Evolutionary conservation across 371 early-diverging fungal genomes (phyloP).

Genomic region (Haplosporangium sp.): DNA sequence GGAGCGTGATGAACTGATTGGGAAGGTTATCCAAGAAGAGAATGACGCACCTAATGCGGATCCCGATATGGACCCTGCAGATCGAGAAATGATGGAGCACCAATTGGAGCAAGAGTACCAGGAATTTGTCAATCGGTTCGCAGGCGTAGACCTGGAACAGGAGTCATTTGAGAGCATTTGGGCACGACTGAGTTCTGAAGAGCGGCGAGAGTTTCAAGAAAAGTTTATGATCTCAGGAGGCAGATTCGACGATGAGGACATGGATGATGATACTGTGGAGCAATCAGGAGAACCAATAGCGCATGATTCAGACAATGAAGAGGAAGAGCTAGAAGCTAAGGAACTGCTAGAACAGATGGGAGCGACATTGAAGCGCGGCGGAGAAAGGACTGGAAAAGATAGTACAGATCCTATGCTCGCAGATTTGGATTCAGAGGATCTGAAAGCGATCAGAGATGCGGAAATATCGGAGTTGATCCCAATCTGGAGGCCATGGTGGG

Average conservation of each 20-base stretch:
- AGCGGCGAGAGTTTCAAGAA: constrained; percentile 65
- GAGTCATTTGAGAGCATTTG: constrained; percentile 66
- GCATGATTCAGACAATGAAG: constrained; percentile 11
- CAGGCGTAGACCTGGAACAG: constrained; percentile 61
- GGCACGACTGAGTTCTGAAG: constrained; percentile 62
- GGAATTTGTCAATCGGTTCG: constrained; percentile 62
- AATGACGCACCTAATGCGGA: constrained; percentile 3
- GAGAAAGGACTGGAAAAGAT: neutral
- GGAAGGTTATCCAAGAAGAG: constrained; percentile 32
- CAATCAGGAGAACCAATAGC: neutral
- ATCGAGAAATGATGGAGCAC: constrained; percentile 37
- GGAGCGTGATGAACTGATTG: constrained; percentile 41
- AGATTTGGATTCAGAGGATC: constrained; percentile 39
- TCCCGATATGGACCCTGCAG: constrained; percentile 22
- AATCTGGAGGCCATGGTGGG: constrained; percentile 54
- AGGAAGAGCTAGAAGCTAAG: constrained; percentile 36
- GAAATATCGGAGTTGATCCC: constrained; percentile 45
- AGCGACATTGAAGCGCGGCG: constrained; percentile 27
- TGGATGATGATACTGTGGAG: neutral
- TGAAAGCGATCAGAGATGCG: constrained; percentile 44
- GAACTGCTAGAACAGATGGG: constrained; percentile 37
- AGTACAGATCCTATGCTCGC: constrained; percentile 22
- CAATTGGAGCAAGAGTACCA: constrained; percentile 56
- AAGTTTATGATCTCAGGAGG: constrained; percentile 27
- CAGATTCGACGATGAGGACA: neutral